phyloP scores from a whole-genome alignment of 129 eudicot species.

The Tanacetum coccineum region DNA sequence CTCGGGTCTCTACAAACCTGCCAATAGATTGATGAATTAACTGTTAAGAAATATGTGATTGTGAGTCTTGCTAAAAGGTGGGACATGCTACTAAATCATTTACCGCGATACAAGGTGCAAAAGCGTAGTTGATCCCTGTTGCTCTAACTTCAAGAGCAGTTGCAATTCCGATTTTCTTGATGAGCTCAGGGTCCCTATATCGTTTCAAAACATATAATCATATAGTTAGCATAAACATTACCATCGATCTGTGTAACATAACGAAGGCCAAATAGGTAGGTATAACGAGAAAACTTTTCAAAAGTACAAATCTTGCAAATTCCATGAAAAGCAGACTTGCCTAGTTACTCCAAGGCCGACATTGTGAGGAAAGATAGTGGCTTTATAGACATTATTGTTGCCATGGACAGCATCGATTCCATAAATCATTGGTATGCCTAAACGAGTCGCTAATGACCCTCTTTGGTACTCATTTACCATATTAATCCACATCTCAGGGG shows the following conservation, averaged over 20 bases:
- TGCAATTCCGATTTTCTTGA: constrained; percentile 56
- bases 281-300: no score
- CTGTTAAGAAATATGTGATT: no score
- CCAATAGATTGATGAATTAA: no score
- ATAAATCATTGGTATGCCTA: constrained; percentile 54
- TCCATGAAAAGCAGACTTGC: neutral
- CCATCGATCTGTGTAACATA: no score
- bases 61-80: no score
- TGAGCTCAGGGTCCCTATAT: constrained; percentile 51
- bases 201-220: no score
- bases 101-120: constrained; percentile 81
- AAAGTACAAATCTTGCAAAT: no score
- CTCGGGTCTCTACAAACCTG: no score
- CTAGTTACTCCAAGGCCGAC: constrained; percentile 15
- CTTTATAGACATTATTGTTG: constrained; percentile 35
- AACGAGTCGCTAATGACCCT: constrained; percentile 43
- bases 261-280: no score
- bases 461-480: constrained; percentile 28
- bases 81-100: neutral
- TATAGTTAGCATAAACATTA: no score
- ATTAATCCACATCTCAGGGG: no score
- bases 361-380: constrained; percentile 24
- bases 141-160: constrained; percentile 90
- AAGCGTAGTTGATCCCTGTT: constrained; percentile 60
- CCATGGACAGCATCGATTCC: constrained; percentile 33